Conservation (phyloP, 2,329 filamentous ascomycete species). For the Pseudogymnoascus sp. region DNA sequence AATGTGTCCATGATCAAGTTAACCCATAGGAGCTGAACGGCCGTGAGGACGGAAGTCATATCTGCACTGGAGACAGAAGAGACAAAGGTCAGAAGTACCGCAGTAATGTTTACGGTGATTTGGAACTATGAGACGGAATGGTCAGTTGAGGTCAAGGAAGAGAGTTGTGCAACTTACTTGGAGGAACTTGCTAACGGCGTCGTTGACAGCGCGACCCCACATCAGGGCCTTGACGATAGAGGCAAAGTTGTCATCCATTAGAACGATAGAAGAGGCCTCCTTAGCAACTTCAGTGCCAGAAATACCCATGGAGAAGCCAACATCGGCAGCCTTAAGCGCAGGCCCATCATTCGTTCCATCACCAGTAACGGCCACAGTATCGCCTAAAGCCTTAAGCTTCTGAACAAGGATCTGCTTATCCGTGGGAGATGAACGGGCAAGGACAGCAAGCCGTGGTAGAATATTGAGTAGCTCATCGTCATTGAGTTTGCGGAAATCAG, state of each 20-base stretch:
- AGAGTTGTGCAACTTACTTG: conserved; percentile 22
- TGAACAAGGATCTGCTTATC: conserved; percentile 70
- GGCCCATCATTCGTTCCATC: conserved; percentile 81
- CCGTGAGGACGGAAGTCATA: conserved; percentile 54
- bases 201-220: conserved; percentile 73
- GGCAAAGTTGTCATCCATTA: conserved; percentile 83
- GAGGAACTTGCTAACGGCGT: conserved; percentile 70
- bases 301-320: conserved; percentile 82
- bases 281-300: conserved; percentile 52
- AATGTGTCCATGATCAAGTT: conserved; percentile 62
- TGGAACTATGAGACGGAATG: conserved; percentile 41
- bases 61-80: conserved; percentile 51
- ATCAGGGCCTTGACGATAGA: conserved; percentile 80
- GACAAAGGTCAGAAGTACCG: conserved; percentile 57
- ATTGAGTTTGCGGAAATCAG: conserved; percentile 66
- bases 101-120: conserved; percentile 65
- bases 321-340: conserved; percentile 71
- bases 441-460: conserved; percentile 62
- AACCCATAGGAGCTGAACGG: conserved; percentile 37
- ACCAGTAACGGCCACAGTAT: conserved; percentile 76
- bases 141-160: conserved; percentile 15
- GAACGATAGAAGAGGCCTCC: conserved; percentile 61
- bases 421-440: conserved; percentile 68
- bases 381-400: conserved; percentile 62
- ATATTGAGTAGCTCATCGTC: conserved; percentile 58